Evolutionary conservation across 352 stramenopile genomes (phyloP).

Genomic region (Phytophthora quininea): DNA sequence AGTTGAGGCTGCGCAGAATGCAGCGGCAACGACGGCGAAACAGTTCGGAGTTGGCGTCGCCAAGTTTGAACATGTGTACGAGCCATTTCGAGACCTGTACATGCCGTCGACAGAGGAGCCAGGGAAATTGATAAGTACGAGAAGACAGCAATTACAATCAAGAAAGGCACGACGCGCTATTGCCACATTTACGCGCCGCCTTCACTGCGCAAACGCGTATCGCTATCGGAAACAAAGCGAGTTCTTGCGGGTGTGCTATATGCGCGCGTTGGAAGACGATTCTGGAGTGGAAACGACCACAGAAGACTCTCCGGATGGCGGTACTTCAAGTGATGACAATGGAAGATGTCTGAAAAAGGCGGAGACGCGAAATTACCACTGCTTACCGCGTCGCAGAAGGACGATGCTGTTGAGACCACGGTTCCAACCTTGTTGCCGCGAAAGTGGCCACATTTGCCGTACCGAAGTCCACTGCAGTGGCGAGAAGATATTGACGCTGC

Average conservation of each 20-base stretch:
- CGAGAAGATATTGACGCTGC: conserved; percentile 37
- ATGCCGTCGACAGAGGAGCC: conserved; percentile 9
- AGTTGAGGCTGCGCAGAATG: conserved; percentile 10
- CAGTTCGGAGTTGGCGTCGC: conserved; percentile 14
- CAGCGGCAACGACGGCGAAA: conserved; percentile 4
- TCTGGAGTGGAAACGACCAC: conserved; percentile 24
- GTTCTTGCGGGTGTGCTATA: conserved; percentile 69
- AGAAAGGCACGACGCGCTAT: conserved; percentile 38
- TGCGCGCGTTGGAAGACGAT: conserved; percentile 55
- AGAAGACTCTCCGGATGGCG: conserved; percentile 2
- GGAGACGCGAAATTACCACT: conserved; percentile 18
- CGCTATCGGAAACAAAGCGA: conserved; percentile 65
- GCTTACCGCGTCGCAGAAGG: conserved; percentile 34
- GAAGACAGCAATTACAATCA: conserved; percentile 19
- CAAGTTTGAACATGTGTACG: conserved; percentile 59
- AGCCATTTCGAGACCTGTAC: conserved; percentile 68
- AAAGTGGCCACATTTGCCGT: conserved; percentile 77
- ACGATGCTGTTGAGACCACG: conserved; percentile 49
- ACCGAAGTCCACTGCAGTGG: conserved; percentile 59
- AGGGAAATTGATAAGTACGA: not conserved
- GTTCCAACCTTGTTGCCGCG: conserved; percentile 53
- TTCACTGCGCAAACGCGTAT: conserved; percentile 54
- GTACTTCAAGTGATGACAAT: not conserved
- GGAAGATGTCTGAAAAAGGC: not conserved
- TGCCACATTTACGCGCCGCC: conserved; percentile 41